Conservation (phyloP, 148 eudicot species). For the Chenopodium suecicum region DNA sequence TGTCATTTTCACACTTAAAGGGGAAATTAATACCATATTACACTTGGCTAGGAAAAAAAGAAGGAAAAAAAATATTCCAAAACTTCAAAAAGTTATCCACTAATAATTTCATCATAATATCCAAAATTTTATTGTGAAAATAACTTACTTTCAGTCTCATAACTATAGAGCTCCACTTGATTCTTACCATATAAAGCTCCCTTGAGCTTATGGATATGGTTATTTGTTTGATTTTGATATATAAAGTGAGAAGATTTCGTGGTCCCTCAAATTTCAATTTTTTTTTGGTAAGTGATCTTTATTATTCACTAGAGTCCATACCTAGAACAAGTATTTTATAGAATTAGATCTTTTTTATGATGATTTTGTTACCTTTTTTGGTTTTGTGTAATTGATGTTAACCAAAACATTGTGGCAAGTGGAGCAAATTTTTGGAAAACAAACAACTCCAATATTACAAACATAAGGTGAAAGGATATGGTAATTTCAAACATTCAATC, state of each 20-base stretch:
- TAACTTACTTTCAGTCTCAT: background rate
- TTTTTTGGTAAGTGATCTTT: background rate
- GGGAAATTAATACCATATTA: background rate
- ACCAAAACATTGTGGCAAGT: background rate
- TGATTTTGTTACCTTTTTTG: background rate
- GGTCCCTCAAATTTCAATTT: constrained; percentile 5
- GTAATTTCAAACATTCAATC: background rate
- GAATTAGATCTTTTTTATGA: background rate
- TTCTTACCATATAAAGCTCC: background rate
- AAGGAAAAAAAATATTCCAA: too few relatives aligned
- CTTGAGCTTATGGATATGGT: background rate
- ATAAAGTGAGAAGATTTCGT: constrained; percentile 7
- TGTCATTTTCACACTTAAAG: background rate
- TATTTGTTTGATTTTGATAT: background rate
- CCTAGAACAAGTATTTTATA: background rate
- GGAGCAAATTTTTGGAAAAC: background rate
- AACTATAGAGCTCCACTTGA: background rate
- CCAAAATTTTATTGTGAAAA: background rate
- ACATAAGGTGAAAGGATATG: background rate
- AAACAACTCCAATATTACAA: background rate
- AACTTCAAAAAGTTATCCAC: background rate
- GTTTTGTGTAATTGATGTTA: background rate
- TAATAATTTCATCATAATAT: background rate
- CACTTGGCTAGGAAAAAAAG: background rate
- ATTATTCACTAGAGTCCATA: background rate